Evolutionary conservation across 75 land plant species (phyloP).

Genomic region (Larix kaempferi): DNA sequence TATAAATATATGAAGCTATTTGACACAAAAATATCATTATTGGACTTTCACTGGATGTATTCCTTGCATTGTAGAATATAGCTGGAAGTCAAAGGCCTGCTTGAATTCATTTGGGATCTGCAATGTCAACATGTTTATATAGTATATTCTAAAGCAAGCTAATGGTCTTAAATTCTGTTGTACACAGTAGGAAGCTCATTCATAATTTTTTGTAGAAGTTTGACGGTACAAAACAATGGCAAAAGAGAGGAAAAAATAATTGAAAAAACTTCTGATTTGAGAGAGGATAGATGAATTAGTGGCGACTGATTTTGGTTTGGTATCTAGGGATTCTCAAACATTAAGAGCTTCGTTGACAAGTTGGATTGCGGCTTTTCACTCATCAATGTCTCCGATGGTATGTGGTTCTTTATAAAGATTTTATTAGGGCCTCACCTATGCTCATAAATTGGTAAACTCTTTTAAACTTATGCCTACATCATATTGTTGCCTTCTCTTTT

Average conservation of each 20-base stretch:
- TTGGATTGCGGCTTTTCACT: conserved; percentile 45
- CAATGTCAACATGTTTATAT: neutral
- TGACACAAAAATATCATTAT: too few relatives aligned
- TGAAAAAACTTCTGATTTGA: neutral
- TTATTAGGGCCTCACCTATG: neutral
- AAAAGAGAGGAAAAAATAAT: neutral
- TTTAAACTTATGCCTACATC: neutral
- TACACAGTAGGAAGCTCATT: neutral
- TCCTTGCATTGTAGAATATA: too few relatives aligned
- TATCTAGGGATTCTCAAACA: conserved; percentile 20
- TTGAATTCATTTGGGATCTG: neutral
- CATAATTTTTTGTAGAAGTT: neutral
- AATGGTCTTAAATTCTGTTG: neutral
- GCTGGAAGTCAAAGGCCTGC: neutral
- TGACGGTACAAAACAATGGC: neutral
- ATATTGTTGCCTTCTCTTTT: neutral
- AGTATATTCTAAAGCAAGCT: neutral
- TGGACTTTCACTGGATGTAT: too few relatives aligned
- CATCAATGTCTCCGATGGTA: conserved; percentile 38
- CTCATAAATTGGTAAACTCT: neutral
- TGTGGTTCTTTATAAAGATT: neutral
- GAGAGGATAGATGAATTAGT: neutral
- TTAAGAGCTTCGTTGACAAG: conserved; percentile 26
- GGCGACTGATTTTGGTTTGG: neutral
- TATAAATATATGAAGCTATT: too few relatives aligned